Base-by-base conservation (phyloP, 768 basidiomycete species). In the Xerocomellus amylosporus region DNA sequence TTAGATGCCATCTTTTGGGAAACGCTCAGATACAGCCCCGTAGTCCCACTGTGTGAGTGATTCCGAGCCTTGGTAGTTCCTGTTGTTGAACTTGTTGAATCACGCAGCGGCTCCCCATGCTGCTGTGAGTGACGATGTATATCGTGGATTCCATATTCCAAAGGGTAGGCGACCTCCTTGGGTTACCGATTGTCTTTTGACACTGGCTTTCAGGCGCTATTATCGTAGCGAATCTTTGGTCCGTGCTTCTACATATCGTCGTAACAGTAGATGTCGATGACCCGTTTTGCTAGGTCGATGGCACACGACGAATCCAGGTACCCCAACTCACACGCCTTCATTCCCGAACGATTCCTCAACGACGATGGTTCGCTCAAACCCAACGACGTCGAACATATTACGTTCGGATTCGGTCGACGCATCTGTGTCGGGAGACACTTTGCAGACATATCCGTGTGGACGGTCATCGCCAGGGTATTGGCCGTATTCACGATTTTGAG, bases 1-100 rank as follows among this genome's bases (percentile, higher is more conserved):
- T 64, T 74, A 15, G 63, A 59, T 19, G 72, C 73, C 4, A 66
- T 74, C 22, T 63, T 70, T 5, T 67, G 69, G 49, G 76, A 76
- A 58, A 58, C 26, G 1, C 14, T 41, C 37, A 48, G 56, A 34
- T 53, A 49, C 43, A 40, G n/a, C 13, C 50, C 47, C 19, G 15
- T 54, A 2, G 15, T 3, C 12, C 57, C 57, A 26, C 36, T 56
- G 5, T 31, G 56, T 58, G 19, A 50, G 57, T n/a, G 4, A 30
- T 34, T 38, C 10, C 8, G 24, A 17, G 8, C 20, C 20, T 12
- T 3, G 12, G 31, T 40, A 10, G 33, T 20, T 14, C 10, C 10
- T 9, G 2, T 26, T 24, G n/a, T 22, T 12, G 15, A 22, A 31
- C 19, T 6, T 2, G 4, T 20, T 8, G 55, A 41, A 15, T 22